These are phyloP conservation scores for Lasiodiplodia gonubiensis DNA, from an alignment of 2,329 filamentous ascomycete species.

Conservation along the genomic window DNA sequence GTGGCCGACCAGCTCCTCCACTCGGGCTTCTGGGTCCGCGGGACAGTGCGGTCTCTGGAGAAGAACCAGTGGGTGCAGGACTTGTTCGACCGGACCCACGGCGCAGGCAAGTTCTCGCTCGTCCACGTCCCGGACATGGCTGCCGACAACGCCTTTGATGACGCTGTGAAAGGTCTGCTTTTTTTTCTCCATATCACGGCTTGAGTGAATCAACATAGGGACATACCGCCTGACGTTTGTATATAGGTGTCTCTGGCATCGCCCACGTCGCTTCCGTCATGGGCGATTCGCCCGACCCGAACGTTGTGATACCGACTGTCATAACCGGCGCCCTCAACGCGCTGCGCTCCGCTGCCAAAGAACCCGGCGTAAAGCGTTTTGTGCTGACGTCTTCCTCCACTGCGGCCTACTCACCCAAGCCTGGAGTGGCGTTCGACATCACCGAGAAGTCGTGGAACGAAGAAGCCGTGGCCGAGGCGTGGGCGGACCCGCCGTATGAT, in stretches of 20 bases:
- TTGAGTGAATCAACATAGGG: neutral
- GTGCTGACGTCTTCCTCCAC: neutral
- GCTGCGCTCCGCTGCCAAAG: neutral
- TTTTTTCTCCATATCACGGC: neutral
- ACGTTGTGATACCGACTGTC: neutral
- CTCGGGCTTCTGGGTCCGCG: conserved; percentile 38
- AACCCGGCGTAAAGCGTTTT: conserved; percentile 5
- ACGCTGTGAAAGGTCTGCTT: neutral
- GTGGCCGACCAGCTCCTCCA: conserved; percentile 35
- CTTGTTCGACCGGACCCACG: neutral
- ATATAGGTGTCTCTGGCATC: neutral
- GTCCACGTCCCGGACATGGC: neutral
- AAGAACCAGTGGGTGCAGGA: neutral
- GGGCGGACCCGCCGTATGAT: neutral
- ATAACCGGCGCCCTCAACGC: neutral
- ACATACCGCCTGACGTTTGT: neutral
- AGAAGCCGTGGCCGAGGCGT: neutral
- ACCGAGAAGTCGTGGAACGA: neutral
- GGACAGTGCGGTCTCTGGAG: conserved; percentile 33
- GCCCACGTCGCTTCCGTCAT: neutral
- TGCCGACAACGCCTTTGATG: neutral
- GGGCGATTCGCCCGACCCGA: neutral
- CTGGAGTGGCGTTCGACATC: neutral
- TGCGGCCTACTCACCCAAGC: neutral
- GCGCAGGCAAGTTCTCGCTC: neutral